Evolutionary conservation across 2,329 filamentous ascomycete species (phyloP), one percentile per base, ranked within the genome.

Genomic region (Neoscytalidium dimidiatum): DNA sequence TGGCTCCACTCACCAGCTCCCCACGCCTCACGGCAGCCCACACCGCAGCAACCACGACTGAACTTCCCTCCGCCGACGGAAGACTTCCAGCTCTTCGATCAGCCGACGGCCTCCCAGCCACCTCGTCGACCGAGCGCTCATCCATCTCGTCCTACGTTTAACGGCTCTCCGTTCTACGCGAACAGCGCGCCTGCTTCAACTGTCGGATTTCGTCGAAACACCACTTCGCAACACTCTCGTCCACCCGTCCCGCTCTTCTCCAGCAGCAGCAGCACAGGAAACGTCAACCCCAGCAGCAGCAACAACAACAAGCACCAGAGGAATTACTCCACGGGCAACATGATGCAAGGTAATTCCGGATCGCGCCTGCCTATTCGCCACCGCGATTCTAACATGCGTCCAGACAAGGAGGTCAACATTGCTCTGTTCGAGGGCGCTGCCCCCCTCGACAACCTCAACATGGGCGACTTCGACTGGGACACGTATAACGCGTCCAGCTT

Each of bases 11-110:
- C 88, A 86, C 78, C 81, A 80, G 77, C 81, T 78, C 74, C 81
- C 75, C 73, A 78, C 79, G 78, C 82, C 79, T 76, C 77, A 79
- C 75, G 80, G 78, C 80, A 81, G 78, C 83, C 80, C 77, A 81
- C 83, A 71, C 74, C 71, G 70, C 74, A 72, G 66, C 72, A 72
- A 72, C 60, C 48, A 61, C 73, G 78, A 74, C 76, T 75, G 72
- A 76, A 74, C 72, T 81, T 80, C 78, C 77, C 74, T 64, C 77
- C 65, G 68, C 83, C 80, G 65, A 86, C 86, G 74, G 84, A 89
- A 84, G 90, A 93, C 88, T 93, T 93, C 78, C 88, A 91, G 81
- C 87, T 93, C 84, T 92, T 89, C 88, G 80, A 84, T 72, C 80
- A 83, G 73, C 77, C 77, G 69, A 71, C 78, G 74, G 75, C 71